Base-by-base conservation (phyloP, 208 protist genomes). In the Leishmania aethiopica region DNA sequence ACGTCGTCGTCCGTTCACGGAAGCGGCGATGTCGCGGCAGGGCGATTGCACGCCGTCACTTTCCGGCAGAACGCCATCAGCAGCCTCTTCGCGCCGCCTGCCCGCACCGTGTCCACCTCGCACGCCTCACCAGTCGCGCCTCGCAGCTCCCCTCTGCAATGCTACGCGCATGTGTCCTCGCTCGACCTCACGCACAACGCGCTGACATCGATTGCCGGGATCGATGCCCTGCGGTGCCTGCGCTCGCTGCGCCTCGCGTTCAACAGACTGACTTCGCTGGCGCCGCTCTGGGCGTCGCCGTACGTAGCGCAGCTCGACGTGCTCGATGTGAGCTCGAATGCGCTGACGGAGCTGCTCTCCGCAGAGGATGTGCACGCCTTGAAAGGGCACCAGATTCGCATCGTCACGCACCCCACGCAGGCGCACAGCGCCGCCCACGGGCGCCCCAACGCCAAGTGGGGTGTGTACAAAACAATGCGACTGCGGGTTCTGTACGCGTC, bases 301-400 rank as follows among this genome's bases (percentile, higher is more conserved):
- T 77, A 82, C 75, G 69, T 84, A 15, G 82, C 82, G 51, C 60
- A 85, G 37, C 76, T 96, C 10, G 88, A 92, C 37, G 86, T 94
- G 72, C 87, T 96, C 2, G 93, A 96, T 70, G 91, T 94, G 15
- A 91, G 86, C 72, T 84, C 86, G 2, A 96, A 96, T 84, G 37
- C 15, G 4, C 82, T 96, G 47, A 78, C 80, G 19, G 62, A 78
- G 64, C 66, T 94, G 22, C 70, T 90, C 22, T 80, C 89, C 15
- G 35, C 35, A 13, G 80, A 84, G 15, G 86, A 88, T 37, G 75
- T 86, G n/a, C 64, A 55, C 22, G 71, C 49, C 8, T 51, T 90
- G 66, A 69, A 83, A 75, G 2, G 8, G 69, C 62, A 84, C 60
- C 71, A 60, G 22, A 40, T 77, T 37, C 74, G 55, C 22, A 40